phyloP scores from a whole-genome alignment of 768 basidiomycete genomes.

The Leccinum imitatum region DNA sequence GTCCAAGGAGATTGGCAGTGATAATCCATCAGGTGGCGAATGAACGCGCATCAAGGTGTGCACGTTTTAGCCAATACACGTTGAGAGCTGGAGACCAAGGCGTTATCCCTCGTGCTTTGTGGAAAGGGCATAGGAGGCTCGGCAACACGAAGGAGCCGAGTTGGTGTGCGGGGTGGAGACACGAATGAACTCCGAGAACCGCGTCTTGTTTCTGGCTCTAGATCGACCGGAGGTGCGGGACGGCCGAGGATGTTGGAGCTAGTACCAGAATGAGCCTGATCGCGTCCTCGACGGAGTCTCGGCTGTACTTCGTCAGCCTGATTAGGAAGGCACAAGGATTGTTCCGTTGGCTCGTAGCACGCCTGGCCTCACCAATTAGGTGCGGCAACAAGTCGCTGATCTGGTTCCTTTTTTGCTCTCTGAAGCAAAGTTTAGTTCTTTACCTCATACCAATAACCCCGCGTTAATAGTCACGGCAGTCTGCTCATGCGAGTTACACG shows the following conservation, averaged over 20 bases:
- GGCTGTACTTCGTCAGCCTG: conserved; percentile 5
- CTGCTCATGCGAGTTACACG: conserved; percentile 3
- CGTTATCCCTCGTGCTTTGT: conserved; percentile 7
- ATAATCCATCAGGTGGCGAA: conserved; percentile 4
- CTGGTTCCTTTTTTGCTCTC: background rate
- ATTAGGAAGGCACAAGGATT: conserved; percentile 13
- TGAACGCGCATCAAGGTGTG: conserved; percentile 10
- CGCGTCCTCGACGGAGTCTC: conserved; percentile 25
- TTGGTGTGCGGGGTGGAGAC: conserved; percentile 7
- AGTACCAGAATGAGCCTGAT: conserved; percentile 4
- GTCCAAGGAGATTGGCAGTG: conserved; percentile 5
- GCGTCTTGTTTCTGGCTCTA: conserved; percentile 3
- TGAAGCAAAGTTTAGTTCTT: background rate
- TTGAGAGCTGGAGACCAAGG: conserved; percentile 7
- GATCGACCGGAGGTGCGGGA: conserved; percentile 5
- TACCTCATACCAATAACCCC: conserved; percentile 5
- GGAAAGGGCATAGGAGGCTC: conserved; percentile 12
- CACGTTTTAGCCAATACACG: conserved; percentile 28
- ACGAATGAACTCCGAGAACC: conserved; percentile 20
- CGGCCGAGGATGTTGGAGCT: conserved; percentile 8
- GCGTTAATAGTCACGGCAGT: conserved; percentile 13
- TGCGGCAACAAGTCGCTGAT: conserved; percentile 18
- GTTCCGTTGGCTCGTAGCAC: background rate
- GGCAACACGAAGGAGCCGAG: conserved; percentile 13
- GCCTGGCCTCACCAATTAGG: conserved; percentile 23